Percentiles rank a stretch among this genome's conserved stretches.
Evolutionary conservation across 2,329 filamentous ascomycete genomes (phyloP).

Genomic region (Laburnicola sp.): DNA sequence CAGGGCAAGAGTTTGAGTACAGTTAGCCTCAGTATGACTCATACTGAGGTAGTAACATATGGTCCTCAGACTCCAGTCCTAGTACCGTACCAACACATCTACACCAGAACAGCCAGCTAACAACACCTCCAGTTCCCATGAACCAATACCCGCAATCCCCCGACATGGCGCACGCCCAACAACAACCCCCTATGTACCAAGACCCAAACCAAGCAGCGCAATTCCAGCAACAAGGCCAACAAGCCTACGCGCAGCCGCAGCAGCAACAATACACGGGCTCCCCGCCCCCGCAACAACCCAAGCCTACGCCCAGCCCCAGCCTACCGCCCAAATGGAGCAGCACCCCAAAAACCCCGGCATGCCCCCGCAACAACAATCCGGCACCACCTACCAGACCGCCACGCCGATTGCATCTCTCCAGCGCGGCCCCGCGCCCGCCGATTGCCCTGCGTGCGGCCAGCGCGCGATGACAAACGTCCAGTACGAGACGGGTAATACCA

Average conservation of each 20-base stretch:
- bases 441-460: conserved; percentile 53
- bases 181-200: conserved; percentile 39
- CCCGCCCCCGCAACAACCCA: conserved; percentile 31
- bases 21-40: no score
- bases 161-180: conserved; percentile 28
- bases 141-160: conserved; percentile 43
- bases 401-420: conserved; percentile 40
- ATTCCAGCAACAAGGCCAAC: conserved; percentile 22
- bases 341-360: conserved; percentile 33
- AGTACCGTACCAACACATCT: neutral
- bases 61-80: no score
- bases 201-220: conserved; percentile 32
- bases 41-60: no score
- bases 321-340: conserved; percentile 9
- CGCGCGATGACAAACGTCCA: conserved; percentile 44
- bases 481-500: conserved; percentile 46
- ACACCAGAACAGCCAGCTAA: conserved; percentile 17
- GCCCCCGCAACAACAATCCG: conserved; percentile 40
- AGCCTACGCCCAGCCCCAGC: conserved; percentile 18
- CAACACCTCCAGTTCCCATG: conserved; percentile 36
- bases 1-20: no score
- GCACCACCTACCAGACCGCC: conserved; percentile 41
- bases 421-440: conserved; percentile 48
- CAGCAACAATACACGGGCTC: conserved; percentile 25
- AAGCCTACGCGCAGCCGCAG: conserved; percentile 24